Evolutionary conservation across 306 rosid species (phyloP).

Genomic region (Adenanthera pavonina): DNA sequence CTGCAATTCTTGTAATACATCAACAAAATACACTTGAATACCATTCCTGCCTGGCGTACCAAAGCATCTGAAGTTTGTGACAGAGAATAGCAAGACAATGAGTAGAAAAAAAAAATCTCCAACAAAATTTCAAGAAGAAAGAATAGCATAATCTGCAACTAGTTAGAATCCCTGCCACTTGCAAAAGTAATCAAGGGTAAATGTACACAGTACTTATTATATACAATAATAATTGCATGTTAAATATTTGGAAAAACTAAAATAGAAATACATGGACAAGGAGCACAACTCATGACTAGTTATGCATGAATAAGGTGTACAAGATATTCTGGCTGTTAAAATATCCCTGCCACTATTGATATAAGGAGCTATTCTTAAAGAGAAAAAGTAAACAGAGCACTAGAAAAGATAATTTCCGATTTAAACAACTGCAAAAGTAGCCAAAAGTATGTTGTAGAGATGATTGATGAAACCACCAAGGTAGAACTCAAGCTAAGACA

Average conservation of each 20-base stretch:
- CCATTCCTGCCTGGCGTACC: slow-evolving; percentile 95
- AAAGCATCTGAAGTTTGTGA: slow-evolving; percentile 73
- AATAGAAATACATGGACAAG: not conserved
- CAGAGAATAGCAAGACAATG: slow-evolving; percentile 35
- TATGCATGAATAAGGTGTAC: slow-evolving; percentile 11
- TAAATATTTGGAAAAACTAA: not conserved
- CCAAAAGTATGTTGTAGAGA: not conserved
- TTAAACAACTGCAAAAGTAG: not conserved
- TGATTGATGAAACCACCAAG: not conserved
- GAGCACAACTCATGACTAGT: slow-evolving; percentile 6
- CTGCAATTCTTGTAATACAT: slow-evolving; percentile 90
- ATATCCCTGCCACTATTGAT: not conserved
- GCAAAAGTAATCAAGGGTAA: no score
- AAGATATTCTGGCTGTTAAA: not conserved
- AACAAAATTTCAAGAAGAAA: not conserved
- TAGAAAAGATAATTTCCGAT: not conserved
- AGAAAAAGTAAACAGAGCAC: not conserved
- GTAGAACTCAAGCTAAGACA: not conserved
- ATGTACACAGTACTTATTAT: not conserved
- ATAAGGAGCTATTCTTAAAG: not conserved
- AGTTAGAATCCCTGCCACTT: not conserved
- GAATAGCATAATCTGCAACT: not conserved
- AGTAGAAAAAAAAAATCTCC: slow-evolving; percentile 27
- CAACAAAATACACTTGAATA: slow-evolving; percentile 75
- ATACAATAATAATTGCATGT: not conserved